Evolutionary conservation across 2,329 filamentous ascomycete species (phyloP).

Genomic region (Paecilomyces sp.): DNA sequence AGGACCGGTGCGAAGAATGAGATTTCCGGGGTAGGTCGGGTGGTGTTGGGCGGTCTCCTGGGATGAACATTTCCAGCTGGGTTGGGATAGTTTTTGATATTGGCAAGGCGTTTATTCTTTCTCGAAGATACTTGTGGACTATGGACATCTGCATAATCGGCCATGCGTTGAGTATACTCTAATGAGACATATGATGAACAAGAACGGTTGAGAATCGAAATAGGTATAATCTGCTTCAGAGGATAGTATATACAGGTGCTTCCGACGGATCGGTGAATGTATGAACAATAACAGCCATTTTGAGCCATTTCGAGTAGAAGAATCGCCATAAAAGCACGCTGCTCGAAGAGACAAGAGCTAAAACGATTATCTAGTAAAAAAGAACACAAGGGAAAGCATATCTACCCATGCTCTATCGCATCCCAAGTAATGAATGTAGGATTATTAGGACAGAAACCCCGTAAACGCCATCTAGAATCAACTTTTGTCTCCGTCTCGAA

Average conservation of each 20-base stretch:
- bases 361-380: neutral
- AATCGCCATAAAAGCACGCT: neutral
- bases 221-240: neutral
- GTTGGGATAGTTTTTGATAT: neutral
- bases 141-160: neutral
- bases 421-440: neutral
- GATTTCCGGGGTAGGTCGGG: constrained; percentile 75
- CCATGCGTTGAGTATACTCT: neutral
- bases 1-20: constrained; percentile 70
- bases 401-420: neutral
- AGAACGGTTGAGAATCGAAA: neutral
- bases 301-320: neutral
- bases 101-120: neutral
- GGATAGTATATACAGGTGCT: neutral
- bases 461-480: neutral
- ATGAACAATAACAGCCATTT: neutral
- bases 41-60: constrained; percentile 83
- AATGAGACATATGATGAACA: neutral
- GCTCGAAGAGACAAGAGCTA: neutral
- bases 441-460: neutral
- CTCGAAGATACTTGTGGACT: neutral
- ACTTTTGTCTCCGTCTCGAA: neutral
- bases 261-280: neutral
- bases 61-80: constrained; percentile 15
- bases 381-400: neutral